These are phyloP conservation scores for Tetrahymena borealis DNA, from an alignment of 73 alveolate species.

Conservation along the genomic window DNA sequence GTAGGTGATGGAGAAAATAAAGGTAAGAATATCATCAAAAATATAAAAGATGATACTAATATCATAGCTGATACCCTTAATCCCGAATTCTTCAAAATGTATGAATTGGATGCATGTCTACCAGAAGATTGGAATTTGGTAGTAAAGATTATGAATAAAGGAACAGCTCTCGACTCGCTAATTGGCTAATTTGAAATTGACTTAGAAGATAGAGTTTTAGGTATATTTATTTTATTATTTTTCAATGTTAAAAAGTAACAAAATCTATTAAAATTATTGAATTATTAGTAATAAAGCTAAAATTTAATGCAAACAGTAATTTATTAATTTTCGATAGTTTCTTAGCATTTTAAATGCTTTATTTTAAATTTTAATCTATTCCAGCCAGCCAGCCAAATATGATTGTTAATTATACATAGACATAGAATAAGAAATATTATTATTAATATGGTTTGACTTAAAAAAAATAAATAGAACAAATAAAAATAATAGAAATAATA, in stretches of 20 bases:
- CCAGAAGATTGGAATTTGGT: slow-evolving; percentile 85
- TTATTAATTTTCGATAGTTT: too few species aligned
- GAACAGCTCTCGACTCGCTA: slow-evolving; percentile 59
- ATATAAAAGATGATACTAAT: slow-evolving; percentile 61
- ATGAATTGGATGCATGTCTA: slow-evolving; percentile 76
- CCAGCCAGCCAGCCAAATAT: too few species aligned
- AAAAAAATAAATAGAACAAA: too few species aligned
- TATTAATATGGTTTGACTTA: too few species aligned
- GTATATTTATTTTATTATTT: neutral
- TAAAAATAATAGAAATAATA: too few species aligned
- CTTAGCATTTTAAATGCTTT: too few species aligned
- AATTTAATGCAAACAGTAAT: too few species aligned
- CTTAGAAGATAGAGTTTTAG: slow-evolving; percentile 81
- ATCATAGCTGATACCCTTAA: slow-evolving; percentile 49
- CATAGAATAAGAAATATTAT: too few species aligned
- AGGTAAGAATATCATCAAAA: slow-evolving; percentile 49
- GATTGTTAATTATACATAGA: too few species aligned
- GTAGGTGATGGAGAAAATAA: slow-evolving; percentile 77
- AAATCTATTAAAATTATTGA: neutral
- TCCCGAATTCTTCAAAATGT: slow-evolving; percentile 76
- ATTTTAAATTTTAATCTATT: too few species aligned
- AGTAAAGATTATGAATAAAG: slow-evolving; percentile 52
- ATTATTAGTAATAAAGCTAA: neutral
- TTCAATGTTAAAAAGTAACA: neutral
- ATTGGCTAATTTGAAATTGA: slow-evolving; percentile 93